Evolutionary conservation across 1,139 yeast genomes (phyloP).

Genomic region (Lizanozyma gosingica): DNA sequence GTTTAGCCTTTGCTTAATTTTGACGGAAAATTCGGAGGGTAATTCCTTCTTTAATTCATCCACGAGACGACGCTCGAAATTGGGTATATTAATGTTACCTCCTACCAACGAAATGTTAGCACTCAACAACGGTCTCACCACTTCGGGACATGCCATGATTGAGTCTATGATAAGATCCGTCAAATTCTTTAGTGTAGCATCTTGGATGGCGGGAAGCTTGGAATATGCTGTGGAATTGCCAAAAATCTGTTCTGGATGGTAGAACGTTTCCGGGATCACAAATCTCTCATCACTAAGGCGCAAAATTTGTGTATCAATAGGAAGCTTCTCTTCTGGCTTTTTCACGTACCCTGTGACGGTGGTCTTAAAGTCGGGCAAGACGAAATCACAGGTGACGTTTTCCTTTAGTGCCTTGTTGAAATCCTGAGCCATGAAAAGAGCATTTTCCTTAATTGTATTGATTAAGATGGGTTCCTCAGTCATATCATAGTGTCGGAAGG

Average conservation of each 20-base stretch:
- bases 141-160: slow-evolving; percentile 63
- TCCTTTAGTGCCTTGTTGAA: slow-evolving; percentile 48
- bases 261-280: slow-evolving; percentile 76
- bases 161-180: slow-evolving; percentile 72
- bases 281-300: slow-evolving; percentile 76
- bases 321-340: slow-evolving; percentile 20
- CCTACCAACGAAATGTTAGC: slow-evolving; percentile 79
- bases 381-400: slow-evolving; percentile 47
- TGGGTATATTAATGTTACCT: slow-evolving; percentile 67
- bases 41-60: slow-evolving; percentile 56
- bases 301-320: slow-evolving; percentile 52
- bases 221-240: slow-evolving; percentile 26
- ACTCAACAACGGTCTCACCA: slow-evolving; percentile 65
- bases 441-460: slow-evolving; percentile 75
- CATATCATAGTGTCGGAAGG: slow-evolving; percentile 89
- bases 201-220: slow-evolving; percentile 23
- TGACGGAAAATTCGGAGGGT: slow-evolving; percentile 59
- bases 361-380: slow-evolving; percentile 80
- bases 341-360: slow-evolving; percentile 60
- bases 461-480: slow-evolving; percentile 83
- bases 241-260: slow-evolving; percentile 68
- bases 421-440: slow-evolving; percentile 66
- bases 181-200: slow-evolving; percentile 60
- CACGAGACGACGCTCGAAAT: slow-evolving; percentile 52
- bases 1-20: slow-evolving; percentile 23